Conservation (phyloP, 768 basidiomycete species). For the Hortiboletus campestris region DNA sequence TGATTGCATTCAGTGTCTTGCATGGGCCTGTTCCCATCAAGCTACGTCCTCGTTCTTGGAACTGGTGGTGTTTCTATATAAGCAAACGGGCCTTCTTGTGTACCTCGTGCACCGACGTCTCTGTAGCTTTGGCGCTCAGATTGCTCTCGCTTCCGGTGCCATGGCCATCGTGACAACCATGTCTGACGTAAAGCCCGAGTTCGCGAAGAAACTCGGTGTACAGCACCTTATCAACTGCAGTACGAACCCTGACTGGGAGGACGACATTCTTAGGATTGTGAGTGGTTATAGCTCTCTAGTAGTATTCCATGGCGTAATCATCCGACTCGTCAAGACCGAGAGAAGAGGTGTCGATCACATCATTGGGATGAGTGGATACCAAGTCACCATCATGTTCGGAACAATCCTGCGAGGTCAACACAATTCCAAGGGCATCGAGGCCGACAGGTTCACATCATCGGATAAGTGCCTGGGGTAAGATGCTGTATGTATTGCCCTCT, state of each 20-base stretch:
- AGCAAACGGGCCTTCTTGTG: slow-evolving; percentile 1
- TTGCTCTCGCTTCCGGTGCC: slow-evolving; percentile 63
- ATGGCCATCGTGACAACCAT: slow-evolving; percentile 67
- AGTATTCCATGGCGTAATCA: neutral
- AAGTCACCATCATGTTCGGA: neutral
- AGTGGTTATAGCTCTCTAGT: slow-evolving; percentile 12
- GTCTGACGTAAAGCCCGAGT: slow-evolving; percentile 58
- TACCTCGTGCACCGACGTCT: neutral
- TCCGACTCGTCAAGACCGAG: slow-evolving; percentile 23
- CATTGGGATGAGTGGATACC: slow-evolving; percentile 18
- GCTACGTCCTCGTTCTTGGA: slow-evolving; percentile 51
- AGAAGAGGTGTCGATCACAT: slow-evolving; percentile 37
- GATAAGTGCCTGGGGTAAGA: slow-evolving; percentile 44
- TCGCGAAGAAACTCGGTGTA: slow-evolving; percentile 51
- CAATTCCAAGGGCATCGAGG: slow-evolving; percentile 42
- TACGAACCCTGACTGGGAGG: slow-evolving; percentile 55
- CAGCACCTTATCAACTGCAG: slow-evolving; percentile 63
- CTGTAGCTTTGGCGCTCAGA: slow-evolving; percentile 52
- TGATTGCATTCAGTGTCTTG: slow-evolving; percentile 65
- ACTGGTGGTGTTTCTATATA: slow-evolving; percentile 58
- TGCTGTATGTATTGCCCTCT: neutral
- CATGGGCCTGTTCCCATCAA: slow-evolving; percentile 48
- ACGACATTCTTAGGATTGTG: slow-evolving; percentile 47
- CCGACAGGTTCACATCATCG: slow-evolving; percentile 47
- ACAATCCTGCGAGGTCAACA: slow-evolving; percentile 43